Conservation (phyloP, 257 asterid genomes). For the Lycium barbarum region DNA sequence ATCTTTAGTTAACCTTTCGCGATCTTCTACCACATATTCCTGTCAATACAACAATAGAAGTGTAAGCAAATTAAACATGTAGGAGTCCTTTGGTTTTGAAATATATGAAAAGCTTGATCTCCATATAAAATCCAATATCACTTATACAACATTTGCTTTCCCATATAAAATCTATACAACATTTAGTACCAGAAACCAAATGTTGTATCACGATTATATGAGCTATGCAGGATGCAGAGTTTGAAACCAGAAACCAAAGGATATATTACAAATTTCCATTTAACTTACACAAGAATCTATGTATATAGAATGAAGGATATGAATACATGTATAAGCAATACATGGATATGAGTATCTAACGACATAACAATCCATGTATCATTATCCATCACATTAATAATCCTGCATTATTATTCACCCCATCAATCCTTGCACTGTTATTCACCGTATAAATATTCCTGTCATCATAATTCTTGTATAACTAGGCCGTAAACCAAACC, state of each 20-base stretch:
- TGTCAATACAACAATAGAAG: slow-evolving; percentile 34
- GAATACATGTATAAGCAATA: neutral
- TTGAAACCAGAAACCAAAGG: neutral
- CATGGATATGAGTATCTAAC: neutral
- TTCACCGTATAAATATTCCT: neutral
- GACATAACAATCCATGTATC: neutral
- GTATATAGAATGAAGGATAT: neutral
- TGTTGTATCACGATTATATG: neutral
- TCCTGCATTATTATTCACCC: slow-evolving; percentile 6
- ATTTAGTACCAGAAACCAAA: slow-evolving; percentile 1
- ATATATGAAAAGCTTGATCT: neutral
- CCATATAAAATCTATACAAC: neutral
- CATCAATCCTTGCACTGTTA: neutral
- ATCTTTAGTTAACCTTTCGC: slow-evolving; percentile 63
- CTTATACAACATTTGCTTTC: slow-evolving; percentile 6
- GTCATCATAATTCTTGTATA: neutral
- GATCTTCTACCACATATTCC: slow-evolving; percentile 96
- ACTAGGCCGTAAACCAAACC: slow-evolving; percentile 9
- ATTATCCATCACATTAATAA: neutral
- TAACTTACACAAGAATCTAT: neutral
- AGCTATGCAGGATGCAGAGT: slow-evolving; percentile 7
- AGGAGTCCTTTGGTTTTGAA: neutral
- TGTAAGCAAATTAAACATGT: slow-evolving; percentile 14
- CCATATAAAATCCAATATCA: slow-evolving; percentile 24
- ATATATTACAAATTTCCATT: neutral